Evolutionary conservation across 2,329 filamentous ascomycete species (phyloP), one percentile per base, ranked within the genome.

Genomic region (Beauveria bassiana): DNA sequence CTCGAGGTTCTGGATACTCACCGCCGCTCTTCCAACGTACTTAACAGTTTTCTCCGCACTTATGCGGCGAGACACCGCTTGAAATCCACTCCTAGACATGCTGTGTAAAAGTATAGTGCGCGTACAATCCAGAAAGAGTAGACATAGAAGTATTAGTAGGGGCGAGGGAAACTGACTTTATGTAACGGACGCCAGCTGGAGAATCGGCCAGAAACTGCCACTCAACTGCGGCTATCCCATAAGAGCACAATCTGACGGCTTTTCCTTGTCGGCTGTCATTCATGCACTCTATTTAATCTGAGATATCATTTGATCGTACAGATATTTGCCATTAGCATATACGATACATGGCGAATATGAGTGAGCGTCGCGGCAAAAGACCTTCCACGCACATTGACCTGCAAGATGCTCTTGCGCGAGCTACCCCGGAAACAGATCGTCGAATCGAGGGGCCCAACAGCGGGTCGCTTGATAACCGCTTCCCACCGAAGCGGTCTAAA

Each of bases 1-100:
- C n/a, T 58, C 4, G 31, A 72, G 69, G 55, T 68, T 46, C 56
- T 63, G 58, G 24, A 71, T 62, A 42, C 59, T 66, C 24, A 71
- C 63, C 52, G 66, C 71, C 28, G 61, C 65, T 18, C 62, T 66
- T 52, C 68, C 63, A 53, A 64, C 57, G 40, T 69, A 69, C 65
- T 71, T 71, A 1, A 65, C 50, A 14, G 54, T 46, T 51, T 64
- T 63, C 64, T 71, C 65, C 16, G 26, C 56, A 28, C 56, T n/a
- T 47, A 62, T 62, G 22, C 40, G 34, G 43, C 28, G 45, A 20
- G 46, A 58, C 9, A 59, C 8, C 22, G 28, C 42, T 22, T 58
- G 20, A 46, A 51, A 50, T 46, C 47, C 47, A 38, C 40, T 59
- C n/a, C 24, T 45, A 52, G 53, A 43, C 24, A 62, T 62, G n/a